Evolutionary conservation across 148 eudicot species (phyloP).

Genomic region (Suaeda aralocaspica): DNA sequence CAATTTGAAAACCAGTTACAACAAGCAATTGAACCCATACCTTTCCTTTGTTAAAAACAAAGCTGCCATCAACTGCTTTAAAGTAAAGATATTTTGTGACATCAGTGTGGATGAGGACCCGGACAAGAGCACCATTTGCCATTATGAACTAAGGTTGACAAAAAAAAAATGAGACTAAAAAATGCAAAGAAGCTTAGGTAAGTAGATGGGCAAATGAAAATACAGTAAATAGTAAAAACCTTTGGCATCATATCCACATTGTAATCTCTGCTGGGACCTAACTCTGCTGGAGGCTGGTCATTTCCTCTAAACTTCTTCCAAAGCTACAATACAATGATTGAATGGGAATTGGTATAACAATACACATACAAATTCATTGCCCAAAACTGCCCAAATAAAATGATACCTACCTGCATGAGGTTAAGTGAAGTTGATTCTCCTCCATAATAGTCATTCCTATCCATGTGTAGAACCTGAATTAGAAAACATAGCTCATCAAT

Average conservation of each 20-base stretch:
- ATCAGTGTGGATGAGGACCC: conserved; percentile 95
- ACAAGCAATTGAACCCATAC: conserved; percentile 28
- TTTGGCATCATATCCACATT: conserved; percentile 97
- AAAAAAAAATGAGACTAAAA: conserved; percentile 5
- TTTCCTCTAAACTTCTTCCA: conserved; percentile 89
- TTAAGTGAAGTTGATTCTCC: conserved; percentile 97
- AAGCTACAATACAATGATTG: conserved; percentile 42
- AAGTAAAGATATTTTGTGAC: conserved; percentile 85
- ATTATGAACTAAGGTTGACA: conserved; percentile 55
- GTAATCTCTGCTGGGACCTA: conserved; percentile 88
- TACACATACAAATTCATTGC: not conserved
- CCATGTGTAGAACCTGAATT: conserved; percentile 93
- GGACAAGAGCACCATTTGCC: conserved; percentile 96
- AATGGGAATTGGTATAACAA: conserved; percentile 8
- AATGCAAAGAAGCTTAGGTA: conserved; percentile 3
- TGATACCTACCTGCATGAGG: conserved; percentile 62
- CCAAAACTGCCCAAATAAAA: conserved; percentile 1
- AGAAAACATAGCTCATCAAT: conserved; percentile 11
- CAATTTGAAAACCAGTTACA: conserved; percentile 5
- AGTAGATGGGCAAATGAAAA: not conserved
- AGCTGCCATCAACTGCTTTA: conserved; percentile 97
- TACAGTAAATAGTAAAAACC: conserved; percentile 34
- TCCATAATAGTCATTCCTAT: conserved; percentile 97
- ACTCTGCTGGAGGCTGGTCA: conserved; percentile 71
- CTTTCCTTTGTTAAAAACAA: conserved; percentile 92